phyloP scores from a whole-genome alignment of 2,329 filamentous ascomycete genomes.

The Ascochyta fabae region DNA sequence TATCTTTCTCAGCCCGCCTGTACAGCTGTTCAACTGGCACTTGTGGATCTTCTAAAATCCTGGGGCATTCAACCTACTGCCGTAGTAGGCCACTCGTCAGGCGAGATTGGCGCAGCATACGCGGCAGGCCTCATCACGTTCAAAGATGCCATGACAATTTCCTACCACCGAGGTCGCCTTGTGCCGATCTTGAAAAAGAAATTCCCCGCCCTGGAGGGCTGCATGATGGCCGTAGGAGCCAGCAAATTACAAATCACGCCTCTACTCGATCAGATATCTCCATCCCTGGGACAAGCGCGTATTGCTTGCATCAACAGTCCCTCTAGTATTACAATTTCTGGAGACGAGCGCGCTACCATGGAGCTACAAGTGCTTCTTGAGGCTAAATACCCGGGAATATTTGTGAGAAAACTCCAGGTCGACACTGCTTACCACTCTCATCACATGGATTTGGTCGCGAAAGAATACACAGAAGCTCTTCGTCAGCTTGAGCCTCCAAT shows the following conservation, averaged over 20 bases:
- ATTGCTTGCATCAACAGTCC: conserved; percentile 51
- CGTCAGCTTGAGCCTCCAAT: conserved; percentile 30
- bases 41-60: conserved; percentile 32
- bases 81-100: conserved; percentile 40
- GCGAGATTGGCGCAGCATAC: conserved; percentile 43
- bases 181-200: conserved; percentile 28
- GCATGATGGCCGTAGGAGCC: conserved; percentile 34
- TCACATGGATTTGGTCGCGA: conserved; percentile 31
- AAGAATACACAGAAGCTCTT: conserved; percentile 34
- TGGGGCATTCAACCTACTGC: conserved; percentile 34
- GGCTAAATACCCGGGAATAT: conserved; percentile 44
- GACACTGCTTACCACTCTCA: conserved; percentile 55
- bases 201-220: conserved; percentile 23
- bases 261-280: conserved; percentile 19
- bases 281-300: conserved; percentile 16
- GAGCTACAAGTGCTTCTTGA: conserved; percentile 45
- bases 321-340: conserved; percentile 54
- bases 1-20: conserved; percentile 38
- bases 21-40: conserved; percentile 37
- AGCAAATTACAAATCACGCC: conserved; percentile 22
- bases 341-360: conserved; percentile 50
- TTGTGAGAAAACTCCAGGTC: conserved; percentile 51
- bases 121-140: conserved; percentile 30
- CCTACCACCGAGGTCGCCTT: conserved; percentile 36
- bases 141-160: conserved; percentile 31